Conservation (phyloP, 495 filamentous ascomycete genomes). For the Xylona heveae region DNA sequence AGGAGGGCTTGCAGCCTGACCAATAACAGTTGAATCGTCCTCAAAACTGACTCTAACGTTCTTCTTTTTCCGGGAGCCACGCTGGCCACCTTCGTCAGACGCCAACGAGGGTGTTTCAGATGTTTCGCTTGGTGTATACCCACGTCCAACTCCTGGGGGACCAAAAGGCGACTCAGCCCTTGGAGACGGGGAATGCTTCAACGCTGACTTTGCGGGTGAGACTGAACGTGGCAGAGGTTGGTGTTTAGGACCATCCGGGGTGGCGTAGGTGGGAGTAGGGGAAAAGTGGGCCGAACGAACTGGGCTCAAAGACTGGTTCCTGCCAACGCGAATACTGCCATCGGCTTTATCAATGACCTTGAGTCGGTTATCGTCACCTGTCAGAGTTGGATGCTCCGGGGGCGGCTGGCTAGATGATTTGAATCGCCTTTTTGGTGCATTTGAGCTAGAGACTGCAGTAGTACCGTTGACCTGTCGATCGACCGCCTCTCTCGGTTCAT, state of each 20-base stretch:
- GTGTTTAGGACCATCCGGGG: constrained; percentile 31
- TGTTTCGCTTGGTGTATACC: constrained; percentile 27
- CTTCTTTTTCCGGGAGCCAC: constrained; percentile 34
- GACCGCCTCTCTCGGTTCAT: constrained; percentile 24
- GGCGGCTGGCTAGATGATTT: no score
- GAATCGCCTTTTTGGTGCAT: no score
- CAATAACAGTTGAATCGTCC: constrained; percentile 42
- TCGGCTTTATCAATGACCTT: constrained; percentile 3
- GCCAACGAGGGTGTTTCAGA: constrained; percentile 36
- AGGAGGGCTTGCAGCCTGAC: constrained; percentile 30
- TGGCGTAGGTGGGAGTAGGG: constrained; percentile 28
- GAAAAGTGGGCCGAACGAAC: constrained; percentile 58
- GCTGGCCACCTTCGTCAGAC: constrained; percentile 34
- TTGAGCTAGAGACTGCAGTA: no score
- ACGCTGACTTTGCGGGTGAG: constrained; percentile 69
- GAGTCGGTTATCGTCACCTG: no score
- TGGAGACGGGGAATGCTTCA: constrained; percentile 42
- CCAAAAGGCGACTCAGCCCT: constrained; percentile 25
- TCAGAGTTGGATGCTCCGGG: no score
- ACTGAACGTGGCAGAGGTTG: constrained; percentile 59
- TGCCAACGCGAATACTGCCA: constrained; percentile 4
- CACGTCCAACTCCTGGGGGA: constrained; percentile 5
- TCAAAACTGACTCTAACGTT: constrained; percentile 71
- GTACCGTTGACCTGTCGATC: no score
- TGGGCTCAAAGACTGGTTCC: constrained; percentile 34